These are phyloP conservation scores for Crotalaria pallida DNA, from an alignment of 306 rosid species.

Conservation along the genomic window DNA sequence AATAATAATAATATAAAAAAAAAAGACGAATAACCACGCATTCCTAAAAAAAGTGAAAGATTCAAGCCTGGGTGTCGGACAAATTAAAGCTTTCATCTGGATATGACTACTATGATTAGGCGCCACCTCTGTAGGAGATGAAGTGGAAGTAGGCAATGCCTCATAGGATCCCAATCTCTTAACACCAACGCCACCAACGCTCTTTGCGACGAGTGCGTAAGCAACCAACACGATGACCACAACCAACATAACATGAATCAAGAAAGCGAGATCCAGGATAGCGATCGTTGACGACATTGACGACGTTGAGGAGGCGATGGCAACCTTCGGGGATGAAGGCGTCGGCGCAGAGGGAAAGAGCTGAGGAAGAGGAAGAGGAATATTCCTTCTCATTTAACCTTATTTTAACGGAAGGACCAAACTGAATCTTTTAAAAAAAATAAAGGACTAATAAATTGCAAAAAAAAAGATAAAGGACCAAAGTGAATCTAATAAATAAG, in stretches of 20 bases:
- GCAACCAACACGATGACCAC: constrained; percentile 43
- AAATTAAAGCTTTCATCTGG: constrained; percentile 94
- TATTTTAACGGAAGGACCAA: no score
- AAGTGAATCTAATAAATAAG: no score
- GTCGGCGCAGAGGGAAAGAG: constrained; percentile 74
- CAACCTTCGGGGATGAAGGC: constrained; percentile 92
- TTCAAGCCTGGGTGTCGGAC: constrained; percentile 87
- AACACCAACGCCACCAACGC: constrained; percentile 42
- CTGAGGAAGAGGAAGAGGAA: no score
- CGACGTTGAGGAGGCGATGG: constrained; percentile 73
- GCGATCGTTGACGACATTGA: constrained; percentile 68
- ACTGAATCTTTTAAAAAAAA: no score
- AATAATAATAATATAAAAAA: no score
- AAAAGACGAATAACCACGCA: no score
- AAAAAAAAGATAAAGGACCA: no score
- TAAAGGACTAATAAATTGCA: no score
- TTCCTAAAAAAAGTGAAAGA: background rate
- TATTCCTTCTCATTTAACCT: no score
- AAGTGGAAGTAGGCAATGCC: constrained; percentile 47
- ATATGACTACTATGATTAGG: constrained; percentile 46
- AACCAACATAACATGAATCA: constrained; percentile 57
- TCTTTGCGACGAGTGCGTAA: constrained; percentile 44
- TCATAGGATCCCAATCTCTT: constrained; percentile 72
- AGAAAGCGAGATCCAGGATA: constrained; percentile 64
- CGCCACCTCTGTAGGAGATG: constrained; percentile 41